A percentile compares a stretch with the other conserved stretches of the same genome.
Conservation (phyloP, 108 stramenopile genomes). For the Skeletonema potamos region DNA sequence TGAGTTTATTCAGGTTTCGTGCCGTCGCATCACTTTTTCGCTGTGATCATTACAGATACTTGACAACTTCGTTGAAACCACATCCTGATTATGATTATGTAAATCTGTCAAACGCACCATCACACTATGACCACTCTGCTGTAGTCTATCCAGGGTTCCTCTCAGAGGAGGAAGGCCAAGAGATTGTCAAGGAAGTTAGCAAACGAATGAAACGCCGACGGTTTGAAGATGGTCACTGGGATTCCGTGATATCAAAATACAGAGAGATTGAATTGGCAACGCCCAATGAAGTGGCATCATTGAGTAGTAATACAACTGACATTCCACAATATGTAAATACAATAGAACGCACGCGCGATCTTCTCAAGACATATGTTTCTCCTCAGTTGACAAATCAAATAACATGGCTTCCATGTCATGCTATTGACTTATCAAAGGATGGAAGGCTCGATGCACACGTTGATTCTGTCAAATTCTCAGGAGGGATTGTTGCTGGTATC, state of each 20-base stretch:
- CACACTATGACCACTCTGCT: constrained; percentile 32
- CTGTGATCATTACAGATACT: background rate
- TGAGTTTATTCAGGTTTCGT: background rate
- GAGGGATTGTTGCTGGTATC: constrained; percentile 86
- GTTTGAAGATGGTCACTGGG: constrained; percentile 89
- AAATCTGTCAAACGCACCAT: constrained; percentile 20
- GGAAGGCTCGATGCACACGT: constrained; percentile 86
- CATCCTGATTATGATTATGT: background rate
- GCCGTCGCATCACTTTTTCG: background rate
- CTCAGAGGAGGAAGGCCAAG: constrained; percentile 44
- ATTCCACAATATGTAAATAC: constrained; percentile 15
- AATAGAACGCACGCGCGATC: constrained; percentile 50
- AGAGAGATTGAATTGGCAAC: constrained; percentile 75
- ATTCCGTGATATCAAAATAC: constrained; percentile 83
- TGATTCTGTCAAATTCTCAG: constrained; percentile 89
- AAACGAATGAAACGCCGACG: constrained; percentile 46
- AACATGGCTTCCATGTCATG: constrained; percentile 83
- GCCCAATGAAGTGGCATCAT: constrained; percentile 22
- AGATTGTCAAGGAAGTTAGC: constrained; percentile 39
- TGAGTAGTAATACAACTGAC: background rate
- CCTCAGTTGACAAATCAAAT: constrained; percentile 8
- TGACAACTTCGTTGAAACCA: background rate
- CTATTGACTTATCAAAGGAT: constrained; percentile 74
- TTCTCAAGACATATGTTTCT: constrained; percentile 51
- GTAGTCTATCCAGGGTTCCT: constrained; percentile 53